A percentile compares a stretch with the other conserved stretches of the same genome.
These are phyloP conservation scores for Vicia sativa DNA, from an alignment of 306 rosid species.

Conservation along the genomic window DNA sequence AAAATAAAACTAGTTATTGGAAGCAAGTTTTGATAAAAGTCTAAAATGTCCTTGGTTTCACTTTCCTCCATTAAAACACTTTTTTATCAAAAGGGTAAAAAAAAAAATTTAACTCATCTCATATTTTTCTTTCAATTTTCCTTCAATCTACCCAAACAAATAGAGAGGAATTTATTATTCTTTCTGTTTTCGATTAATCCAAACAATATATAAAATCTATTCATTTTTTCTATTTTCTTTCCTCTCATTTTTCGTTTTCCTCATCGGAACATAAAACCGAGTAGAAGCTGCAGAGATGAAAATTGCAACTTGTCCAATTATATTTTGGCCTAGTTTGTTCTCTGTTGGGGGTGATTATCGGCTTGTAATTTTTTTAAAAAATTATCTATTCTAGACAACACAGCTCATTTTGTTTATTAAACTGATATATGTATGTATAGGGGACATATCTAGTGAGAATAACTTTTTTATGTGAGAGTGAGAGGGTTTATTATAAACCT, in stretches of 20 bases:
- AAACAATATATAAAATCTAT: not conserved
- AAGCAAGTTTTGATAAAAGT: not conserved
- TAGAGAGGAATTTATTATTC: not conserved
- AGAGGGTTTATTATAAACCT: too few relatives aligned
- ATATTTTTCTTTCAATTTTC: conserved; percentile 10
- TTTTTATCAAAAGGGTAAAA: not conserved
- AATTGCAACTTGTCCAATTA: conserved; percentile 6
- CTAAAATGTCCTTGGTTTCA: not conserved
- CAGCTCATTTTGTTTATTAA: conserved; percentile 1
- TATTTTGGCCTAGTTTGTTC: conserved; percentile 1
- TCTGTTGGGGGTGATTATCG: conserved; percentile 1
- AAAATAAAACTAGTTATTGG: not conserved
- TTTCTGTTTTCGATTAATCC: not conserved
- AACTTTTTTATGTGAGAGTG: too few relatives aligned
- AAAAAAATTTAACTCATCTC: not conserved
- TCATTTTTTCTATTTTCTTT: not conserved
- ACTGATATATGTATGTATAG: not conserved
- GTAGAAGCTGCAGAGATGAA: conserved; percentile 10
- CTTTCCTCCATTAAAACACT: not conserved
- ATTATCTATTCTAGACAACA: conserved; percentile 18
- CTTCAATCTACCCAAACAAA: not conserved
- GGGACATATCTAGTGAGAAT: too few relatives aligned
- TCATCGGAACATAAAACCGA: conserved; percentile 8
- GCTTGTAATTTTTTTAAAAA: conserved; percentile 1
- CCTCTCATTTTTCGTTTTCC: not conserved